These are phyloP conservation scores for Ophiostoma montium DNA, from an alignment of 2,329 filamentous ascomycete species.

Conservation along the genomic window DNA sequence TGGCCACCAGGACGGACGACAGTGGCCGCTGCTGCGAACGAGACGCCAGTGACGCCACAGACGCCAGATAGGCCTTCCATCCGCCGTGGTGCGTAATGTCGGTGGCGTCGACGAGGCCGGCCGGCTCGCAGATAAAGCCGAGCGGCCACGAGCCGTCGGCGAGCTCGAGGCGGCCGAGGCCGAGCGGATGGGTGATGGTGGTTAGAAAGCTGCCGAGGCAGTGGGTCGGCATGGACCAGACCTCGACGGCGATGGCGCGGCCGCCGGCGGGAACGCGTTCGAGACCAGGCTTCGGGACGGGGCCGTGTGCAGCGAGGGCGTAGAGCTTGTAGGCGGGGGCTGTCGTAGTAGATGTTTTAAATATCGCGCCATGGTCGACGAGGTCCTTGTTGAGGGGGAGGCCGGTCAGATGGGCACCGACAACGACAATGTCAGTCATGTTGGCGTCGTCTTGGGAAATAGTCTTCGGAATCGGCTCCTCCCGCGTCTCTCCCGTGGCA, in stretches of 20 bases:
- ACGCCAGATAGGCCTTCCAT: constrained; percentile 19
- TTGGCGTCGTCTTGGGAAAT: neutral
- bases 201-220: constrained; percentile 18
- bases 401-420: constrained; percentile 18
- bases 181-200: constrained; percentile 22
- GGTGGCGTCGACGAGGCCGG: constrained; percentile 17
- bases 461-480: neutral
- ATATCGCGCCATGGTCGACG: constrained; percentile 17
- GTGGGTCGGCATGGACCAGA: constrained; percentile 21
- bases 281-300: constrained; percentile 21
- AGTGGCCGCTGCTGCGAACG: too few species aligned
- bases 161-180: constrained; percentile 23
- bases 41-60: too few species aligned
- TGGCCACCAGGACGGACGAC: constrained; percentile 12
- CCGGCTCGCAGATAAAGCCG: constrained; percentile 25
- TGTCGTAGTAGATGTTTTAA: constrained; percentile 18
- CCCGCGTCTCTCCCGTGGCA: constrained; percentile 14
- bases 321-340: constrained; percentile 20
- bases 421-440: constrained; percentile 15
- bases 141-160: constrained; percentile 20
- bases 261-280: constrained; percentile 17
- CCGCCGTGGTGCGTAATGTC: constrained; percentile 22
- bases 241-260: constrained; percentile 20
- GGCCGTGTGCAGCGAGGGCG: constrained; percentile 13
- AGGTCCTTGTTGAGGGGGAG: constrained; percentile 17